These are phyloP conservation scores for Ascochyta clinopodiicola DNA, from an alignment of 2,329 filamentous ascomycete genomes.

Conservation along the genomic window DNA sequence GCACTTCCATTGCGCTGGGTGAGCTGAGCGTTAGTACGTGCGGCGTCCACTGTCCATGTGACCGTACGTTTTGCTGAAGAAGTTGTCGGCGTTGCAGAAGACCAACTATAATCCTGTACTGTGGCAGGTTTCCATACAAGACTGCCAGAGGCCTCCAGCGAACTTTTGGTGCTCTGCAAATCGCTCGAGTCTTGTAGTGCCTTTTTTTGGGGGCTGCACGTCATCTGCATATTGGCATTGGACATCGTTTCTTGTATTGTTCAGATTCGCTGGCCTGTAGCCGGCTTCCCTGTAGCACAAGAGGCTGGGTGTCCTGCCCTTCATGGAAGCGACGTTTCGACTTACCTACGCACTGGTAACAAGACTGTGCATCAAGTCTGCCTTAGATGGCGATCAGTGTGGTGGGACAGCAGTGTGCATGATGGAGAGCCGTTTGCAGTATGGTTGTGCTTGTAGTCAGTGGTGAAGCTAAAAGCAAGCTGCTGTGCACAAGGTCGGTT, in stretches of 20 bases:
- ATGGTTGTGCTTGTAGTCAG: neutral
- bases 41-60: neutral
- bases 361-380: neutral
- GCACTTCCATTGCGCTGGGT: too few relatives aligned
- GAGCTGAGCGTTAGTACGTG: neutral
- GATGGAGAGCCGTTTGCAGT: slow-evolving; percentile 4
- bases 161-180: too few relatives aligned
- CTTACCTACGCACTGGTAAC: neutral
- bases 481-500: neutral
- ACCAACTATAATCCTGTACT: too few relatives aligned
- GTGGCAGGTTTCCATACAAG: too few relatives aligned
- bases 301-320: neutral
- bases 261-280: too few relatives aligned
- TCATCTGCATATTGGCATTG: too few relatives aligned
- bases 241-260: too few relatives aligned
- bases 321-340: neutral
- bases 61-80: neutral
- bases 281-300: neutral
- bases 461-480: slow-evolving; percentile 2
- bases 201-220: too few relatives aligned
- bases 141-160: too few relatives aligned
- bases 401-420: neutral
- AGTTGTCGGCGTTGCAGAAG: too few relatives aligned
- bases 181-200: too few relatives aligned
- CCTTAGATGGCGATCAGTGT: neutral